Evolutionary conservation across 495 filamentous ascomycete species (phyloP).

Genomic region (Xylaria sp.): DNA sequence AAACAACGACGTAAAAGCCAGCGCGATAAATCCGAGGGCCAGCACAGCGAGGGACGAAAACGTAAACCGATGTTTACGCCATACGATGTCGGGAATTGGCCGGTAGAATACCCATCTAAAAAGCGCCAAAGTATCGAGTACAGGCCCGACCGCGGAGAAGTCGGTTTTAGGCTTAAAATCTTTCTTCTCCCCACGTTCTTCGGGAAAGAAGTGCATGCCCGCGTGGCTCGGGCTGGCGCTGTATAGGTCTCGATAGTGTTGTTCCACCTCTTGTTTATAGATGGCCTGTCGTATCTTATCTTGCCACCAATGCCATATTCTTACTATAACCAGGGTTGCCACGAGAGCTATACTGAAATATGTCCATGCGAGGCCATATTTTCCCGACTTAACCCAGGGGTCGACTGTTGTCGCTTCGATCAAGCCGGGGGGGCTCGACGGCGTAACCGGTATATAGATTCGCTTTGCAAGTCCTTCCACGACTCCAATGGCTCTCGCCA

Average conservation of each 20-base stretch:
- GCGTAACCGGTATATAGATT: conserved; percentile 73
- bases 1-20: conserved; percentile 79
- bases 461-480: conserved; percentile 66
- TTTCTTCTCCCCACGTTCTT: conserved; percentile 58
- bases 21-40: conserved; percentile 65
- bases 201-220: conserved; percentile 77
- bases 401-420: conserved; percentile 77
- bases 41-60: conserved; percentile 80
- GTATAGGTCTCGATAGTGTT: conserved; percentile 61
- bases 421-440: conserved; percentile 72
- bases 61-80: conserved; percentile 67
- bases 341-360: conserved; percentile 82
- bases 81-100: conserved; percentile 72
- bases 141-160: conserved; percentile 68
- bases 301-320: conserved; percentile 83
- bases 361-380: conserved; percentile 87
- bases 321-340: conserved; percentile 65
- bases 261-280: conserved; percentile 74
- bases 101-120: conserved; percentile 87
- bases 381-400: conserved; percentile 79
- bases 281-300: conserved; percentile 87
- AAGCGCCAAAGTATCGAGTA: conserved; percentile 78
- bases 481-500: conserved; percentile 39
- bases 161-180: conserved; percentile 68
- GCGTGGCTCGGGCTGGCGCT: conserved; percentile 64